Base-by-base conservation (phyloP, 2,329 filamentous ascomycete genomes). In the Colletotrichum somersetense region DNA sequence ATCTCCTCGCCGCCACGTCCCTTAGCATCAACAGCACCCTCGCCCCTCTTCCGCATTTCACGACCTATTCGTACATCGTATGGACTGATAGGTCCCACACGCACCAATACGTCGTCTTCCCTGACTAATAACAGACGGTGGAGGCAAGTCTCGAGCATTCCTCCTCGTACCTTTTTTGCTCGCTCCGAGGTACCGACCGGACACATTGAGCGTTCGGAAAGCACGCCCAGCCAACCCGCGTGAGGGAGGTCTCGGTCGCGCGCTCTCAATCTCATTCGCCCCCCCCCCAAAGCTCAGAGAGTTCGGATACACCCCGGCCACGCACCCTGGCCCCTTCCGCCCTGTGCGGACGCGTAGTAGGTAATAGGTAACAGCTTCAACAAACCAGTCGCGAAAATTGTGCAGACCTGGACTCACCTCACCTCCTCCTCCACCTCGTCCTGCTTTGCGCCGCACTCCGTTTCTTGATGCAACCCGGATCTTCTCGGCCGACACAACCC, bases 41-140 rank as follows among this genome's bases (percentile, higher is more conserved):
- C 30, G 30, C 66, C 42, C 33, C 53, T 71, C 67, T 71, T 44
- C 68, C 64, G 52, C 42, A 65, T 53, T 52, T 44, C n/a, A 26
- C 46, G 3, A 38, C 35, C 38, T 40, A 40, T 11, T 3, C 1
- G 12, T 40, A 40, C 38, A 40, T 2, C 16, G 3, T 10, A 3
- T 16, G 14, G 16, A 42, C 40, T 30, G 46, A 52, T 62, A 68
- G 68, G 62, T 57, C 58, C 68, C 68, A 71, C 68, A 26, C 64
- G 64, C 64, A 67, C 68, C 57, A 68, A 71, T 71, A 68, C 61
- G 64, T 62, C 68, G 52, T n/a, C 57, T 67, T 62, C 65, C 68
- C 65, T 56, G 66, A 53, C 64, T 65, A 68, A 71, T 71, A 71
- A 38, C 14, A 56, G 33, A 62, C 44, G 33, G n/a, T 38, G 35